phyloP scores from a whole-genome alignment of 1,284 basidiomycete species.

The Melampsora larici-populina region DNA sequence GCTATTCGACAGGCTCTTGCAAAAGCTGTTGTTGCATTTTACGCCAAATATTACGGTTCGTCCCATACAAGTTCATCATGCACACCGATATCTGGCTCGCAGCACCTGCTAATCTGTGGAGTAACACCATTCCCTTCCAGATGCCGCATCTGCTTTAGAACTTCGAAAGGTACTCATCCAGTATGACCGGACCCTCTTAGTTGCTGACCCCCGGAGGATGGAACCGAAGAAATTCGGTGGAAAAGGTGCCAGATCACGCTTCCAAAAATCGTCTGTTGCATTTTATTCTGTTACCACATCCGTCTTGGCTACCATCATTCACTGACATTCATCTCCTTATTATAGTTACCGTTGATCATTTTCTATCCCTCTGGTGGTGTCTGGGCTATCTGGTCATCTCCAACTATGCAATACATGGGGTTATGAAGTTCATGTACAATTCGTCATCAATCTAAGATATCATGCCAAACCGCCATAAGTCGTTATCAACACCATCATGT shows the following conservation, averaged over 20 bases:
- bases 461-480: too few relatives aligned
- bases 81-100: not conserved
- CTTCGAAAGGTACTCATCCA: slow-evolving; percentile 93
- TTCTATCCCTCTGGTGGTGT: not conserved
- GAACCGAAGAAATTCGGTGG: slow-evolving; percentile 85
- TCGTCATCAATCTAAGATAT: too few relatives aligned
- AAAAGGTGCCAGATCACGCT: slow-evolving; percentile 53
- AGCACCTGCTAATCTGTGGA: slow-evolving; percentile 25
- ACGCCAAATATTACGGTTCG: slow-evolving; percentile 53
- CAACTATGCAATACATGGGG: not conserved
- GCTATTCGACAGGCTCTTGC: slow-evolving; percentile 99
- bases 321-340: not conserved
- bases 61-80: slow-evolving; percentile 46
- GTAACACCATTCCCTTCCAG: slow-evolving; percentile 72
- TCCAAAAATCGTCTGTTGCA: slow-evolving; percentile 51
- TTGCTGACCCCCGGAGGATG: slow-evolving; percentile 96
- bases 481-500: too few relatives aligned
- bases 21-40: slow-evolving; percentile 89
- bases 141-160: slow-evolving; percentile 93
- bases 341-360: not conserved
- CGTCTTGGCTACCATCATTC: not conserved
- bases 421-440: not conserved
- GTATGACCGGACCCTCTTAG: slow-evolving; percentile 90
- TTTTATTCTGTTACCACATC: not conserved
- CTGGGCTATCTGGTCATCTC: not conserved